phyloP scores from a whole-genome alignment of 2,329 filamentous ascomycete species.

The Sarocladium oryzae region DNA sequence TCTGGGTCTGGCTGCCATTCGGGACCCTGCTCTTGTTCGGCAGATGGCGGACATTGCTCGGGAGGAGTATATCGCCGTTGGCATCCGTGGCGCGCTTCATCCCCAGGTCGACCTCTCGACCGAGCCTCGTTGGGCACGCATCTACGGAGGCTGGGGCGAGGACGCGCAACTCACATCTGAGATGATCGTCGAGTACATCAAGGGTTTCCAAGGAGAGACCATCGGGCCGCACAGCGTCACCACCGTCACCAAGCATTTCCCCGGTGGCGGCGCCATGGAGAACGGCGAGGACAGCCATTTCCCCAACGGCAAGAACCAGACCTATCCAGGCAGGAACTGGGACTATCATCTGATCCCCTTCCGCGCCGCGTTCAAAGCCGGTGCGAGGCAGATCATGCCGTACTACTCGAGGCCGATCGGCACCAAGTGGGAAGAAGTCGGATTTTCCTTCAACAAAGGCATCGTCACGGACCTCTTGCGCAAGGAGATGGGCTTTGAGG shows the following conservation, averaged over 20 bases:
- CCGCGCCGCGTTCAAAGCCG: slow-evolving; percentile 41
- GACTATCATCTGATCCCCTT: slow-evolving; percentile 45
- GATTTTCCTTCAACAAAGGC: slow-evolving; percentile 44
- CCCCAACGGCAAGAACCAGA: slow-evolving; percentile 42
- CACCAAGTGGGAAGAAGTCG: slow-evolving; percentile 39
- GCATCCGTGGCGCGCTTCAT: slow-evolving; percentile 39
- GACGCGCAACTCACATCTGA: slow-evolving; percentile 34
- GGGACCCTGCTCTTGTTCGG: slow-evolving; percentile 34
- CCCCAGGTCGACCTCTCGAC: slow-evolving; percentile 46
- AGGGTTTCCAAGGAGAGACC: slow-evolving; percentile 38
- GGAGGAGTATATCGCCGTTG: slow-evolving; percentile 36
- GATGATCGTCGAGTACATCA: slow-evolving; percentile 36
- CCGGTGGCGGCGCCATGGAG: slow-evolving; percentile 41
- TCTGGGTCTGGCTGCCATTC: slow-evolving; percentile 41
- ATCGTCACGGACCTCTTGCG: slow-evolving; percentile 44
- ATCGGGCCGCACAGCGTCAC: slow-evolving; percentile 37
- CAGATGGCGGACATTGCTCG: slow-evolving; percentile 42
- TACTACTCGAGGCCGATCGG: slow-evolving; percentile 43
- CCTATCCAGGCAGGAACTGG: slow-evolving; percentile 43
- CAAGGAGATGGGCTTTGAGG: slow-evolving; percentile 40
- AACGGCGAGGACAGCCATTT: slow-evolving; percentile 48
- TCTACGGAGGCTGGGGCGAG: slow-evolving; percentile 40
- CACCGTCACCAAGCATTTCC: slow-evolving; percentile 48
- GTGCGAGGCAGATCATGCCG: slow-evolving; percentile 45
- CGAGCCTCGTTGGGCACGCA: slow-evolving; percentile 44